phyloP scores from a whole-genome alignment of 208 protist genomes.

The Trypanosoma cruzi region DNA sequence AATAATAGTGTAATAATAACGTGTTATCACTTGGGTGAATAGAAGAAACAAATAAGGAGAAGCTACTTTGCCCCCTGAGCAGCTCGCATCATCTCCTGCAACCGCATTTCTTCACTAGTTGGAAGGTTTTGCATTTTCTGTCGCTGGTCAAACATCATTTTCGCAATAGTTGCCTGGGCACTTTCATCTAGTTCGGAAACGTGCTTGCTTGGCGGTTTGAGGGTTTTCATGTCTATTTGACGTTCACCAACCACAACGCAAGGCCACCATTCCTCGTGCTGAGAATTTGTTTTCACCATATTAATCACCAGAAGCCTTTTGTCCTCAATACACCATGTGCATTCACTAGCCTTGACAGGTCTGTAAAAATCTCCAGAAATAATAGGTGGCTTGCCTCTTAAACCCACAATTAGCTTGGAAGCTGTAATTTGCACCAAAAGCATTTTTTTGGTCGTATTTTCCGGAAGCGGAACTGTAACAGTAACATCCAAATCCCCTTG shows the following conservation, averaged over 20 bases:
- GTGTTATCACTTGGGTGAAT: neutral
- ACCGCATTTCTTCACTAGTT: slow-evolving; percentile 55
- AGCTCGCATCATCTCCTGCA: slow-evolving; percentile 38
- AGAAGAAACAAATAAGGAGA: slow-evolving; percentile 4
- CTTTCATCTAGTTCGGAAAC: slow-evolving; percentile 80
- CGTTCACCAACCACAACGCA: slow-evolving; percentile 63
- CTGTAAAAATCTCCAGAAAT: slow-evolving; percentile 79
- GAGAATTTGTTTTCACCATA: slow-evolving; percentile 78
- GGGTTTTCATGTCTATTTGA: slow-evolving; percentile 90
- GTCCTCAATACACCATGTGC: slow-evolving; percentile 88
- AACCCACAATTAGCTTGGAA: slow-evolving; percentile 43
- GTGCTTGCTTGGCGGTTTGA: slow-evolving; percentile 75
- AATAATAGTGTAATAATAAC: neutral
- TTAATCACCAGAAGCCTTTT: slow-evolving; percentile 58
- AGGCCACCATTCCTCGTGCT: slow-evolving; percentile 92
- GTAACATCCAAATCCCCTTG: slow-evolving; percentile 82
- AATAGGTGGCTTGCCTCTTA: slow-evolving; percentile 45
- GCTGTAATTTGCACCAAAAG: slow-evolving; percentile 61
- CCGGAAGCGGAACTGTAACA: slow-evolving; percentile 57
- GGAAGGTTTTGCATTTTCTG: slow-evolving; percentile 68
- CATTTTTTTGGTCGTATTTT: slow-evolving; percentile 53
- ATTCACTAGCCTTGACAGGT: slow-evolving; percentile 74
- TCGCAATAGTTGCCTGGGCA: slow-evolving; percentile 81
- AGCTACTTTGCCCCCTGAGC: slow-evolving; percentile 5
- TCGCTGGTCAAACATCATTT: slow-evolving; percentile 94